A percentile compares a stretch with the other conserved stretches of the same genome.
phyloP scores from a whole-genome alignment of 495 filamentous ascomycete species.

The Elasticomyces elasticus region DNA sequence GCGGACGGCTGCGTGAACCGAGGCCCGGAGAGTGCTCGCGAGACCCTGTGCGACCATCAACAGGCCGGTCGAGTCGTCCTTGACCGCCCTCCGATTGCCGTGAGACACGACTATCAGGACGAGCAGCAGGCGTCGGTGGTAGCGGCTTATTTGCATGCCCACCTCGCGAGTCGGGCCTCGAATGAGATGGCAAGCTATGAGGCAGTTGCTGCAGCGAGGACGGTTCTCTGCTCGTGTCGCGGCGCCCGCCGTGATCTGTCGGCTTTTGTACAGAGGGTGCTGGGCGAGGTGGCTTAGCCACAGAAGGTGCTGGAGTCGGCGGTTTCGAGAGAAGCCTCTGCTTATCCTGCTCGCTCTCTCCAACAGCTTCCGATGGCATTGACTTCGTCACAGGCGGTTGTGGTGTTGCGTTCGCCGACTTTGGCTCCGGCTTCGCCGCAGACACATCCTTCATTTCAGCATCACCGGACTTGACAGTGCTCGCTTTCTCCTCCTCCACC shows the following conservation, averaged over 20 bases:
- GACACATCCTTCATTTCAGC: conserved; percentile 16
- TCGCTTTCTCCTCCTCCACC: conserved; percentile 27
- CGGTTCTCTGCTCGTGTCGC: neutral
- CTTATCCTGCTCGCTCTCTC: too few relatives aligned
- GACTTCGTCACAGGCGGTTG: neutral
- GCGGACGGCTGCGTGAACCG: conserved; percentile 18
- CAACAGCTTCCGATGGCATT: neutral
- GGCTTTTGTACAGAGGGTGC: conserved; percentile 6
- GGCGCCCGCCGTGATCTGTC: neutral
- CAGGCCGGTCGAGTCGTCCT: conserved; percentile 28
- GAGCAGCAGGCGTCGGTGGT: conserved; percentile 12
- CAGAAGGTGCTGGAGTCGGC: neutral
- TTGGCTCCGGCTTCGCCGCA: neutral
- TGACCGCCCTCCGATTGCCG: conserved; percentile 18
- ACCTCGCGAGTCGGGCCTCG: conserved; percentile 17
- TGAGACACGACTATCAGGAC: neutral
- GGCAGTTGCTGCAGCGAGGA: conserved; percentile 2
- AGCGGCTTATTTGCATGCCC: conserved; percentile 17
- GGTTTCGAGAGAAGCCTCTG: neutral
- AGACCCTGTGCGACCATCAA: conserved; percentile 21
- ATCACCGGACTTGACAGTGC: neutral
- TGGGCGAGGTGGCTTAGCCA: conserved; percentile 13
- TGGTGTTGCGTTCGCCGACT: neutral
- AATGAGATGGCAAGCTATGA: conserved; percentile 8
- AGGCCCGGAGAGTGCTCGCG: conserved; percentile 27